These are phyloP conservation scores for Leishmania martiniquensis DNA, from an alignment of 208 protist genomes.

Conservation along the genomic window DNA sequence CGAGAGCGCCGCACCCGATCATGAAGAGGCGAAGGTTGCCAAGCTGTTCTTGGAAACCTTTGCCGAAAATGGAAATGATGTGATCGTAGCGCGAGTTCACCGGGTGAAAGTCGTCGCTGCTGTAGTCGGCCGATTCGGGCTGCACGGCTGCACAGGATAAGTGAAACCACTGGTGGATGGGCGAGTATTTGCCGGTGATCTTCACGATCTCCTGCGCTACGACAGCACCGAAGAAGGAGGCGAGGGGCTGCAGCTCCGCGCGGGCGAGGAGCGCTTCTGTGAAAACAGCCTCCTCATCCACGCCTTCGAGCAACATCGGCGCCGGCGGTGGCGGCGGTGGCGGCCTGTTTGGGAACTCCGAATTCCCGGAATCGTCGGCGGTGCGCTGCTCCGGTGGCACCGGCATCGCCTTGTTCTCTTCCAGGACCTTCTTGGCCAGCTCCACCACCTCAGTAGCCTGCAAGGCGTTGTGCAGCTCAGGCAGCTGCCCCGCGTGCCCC, in stretches of 20 bases:
- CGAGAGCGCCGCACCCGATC: slow-evolving; percentile 98
- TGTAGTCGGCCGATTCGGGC: slow-evolving; percentile 48
- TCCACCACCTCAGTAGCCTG: slow-evolving; percentile 69
- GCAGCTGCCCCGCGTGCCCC: slow-evolving; percentile 52
- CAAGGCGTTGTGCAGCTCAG: slow-evolving; percentile 59
- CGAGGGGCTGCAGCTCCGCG: slow-evolving; percentile 90
- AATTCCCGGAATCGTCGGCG: slow-evolving; percentile 31
- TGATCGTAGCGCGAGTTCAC: slow-evolving; percentile 70
- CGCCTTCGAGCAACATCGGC: slow-evolving; percentile 58
- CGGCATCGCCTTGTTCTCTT: slow-evolving; percentile 52
- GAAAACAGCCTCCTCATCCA: slow-evolving; percentile 58
- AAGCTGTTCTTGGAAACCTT: slow-evolving; percentile 67
- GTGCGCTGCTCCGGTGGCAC: slow-evolving; percentile 15
- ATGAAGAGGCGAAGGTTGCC: slow-evolving; percentile 89
- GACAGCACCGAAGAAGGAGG: slow-evolving; percentile 94
- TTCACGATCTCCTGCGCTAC: slow-evolving; percentile 98
- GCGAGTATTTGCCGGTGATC: slow-evolving; percentile 96
- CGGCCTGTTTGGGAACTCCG: slow-evolving; percentile 64
- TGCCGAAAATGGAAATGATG: slow-evolving; percentile 81
- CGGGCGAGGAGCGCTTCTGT: slow-evolving; percentile 57
- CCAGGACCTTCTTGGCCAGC: slow-evolving; percentile 55
- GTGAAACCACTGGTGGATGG: slow-evolving; percentile 96
- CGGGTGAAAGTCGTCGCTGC: slow-evolving; percentile 47
- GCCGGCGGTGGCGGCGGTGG: slow-evolving; percentile 62
- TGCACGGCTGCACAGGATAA: slow-evolving; percentile 91